Evolutionary conservation across 352 stramenopile species (phyloP).

Genomic region (Phytophthora boehmeriae): DNA sequence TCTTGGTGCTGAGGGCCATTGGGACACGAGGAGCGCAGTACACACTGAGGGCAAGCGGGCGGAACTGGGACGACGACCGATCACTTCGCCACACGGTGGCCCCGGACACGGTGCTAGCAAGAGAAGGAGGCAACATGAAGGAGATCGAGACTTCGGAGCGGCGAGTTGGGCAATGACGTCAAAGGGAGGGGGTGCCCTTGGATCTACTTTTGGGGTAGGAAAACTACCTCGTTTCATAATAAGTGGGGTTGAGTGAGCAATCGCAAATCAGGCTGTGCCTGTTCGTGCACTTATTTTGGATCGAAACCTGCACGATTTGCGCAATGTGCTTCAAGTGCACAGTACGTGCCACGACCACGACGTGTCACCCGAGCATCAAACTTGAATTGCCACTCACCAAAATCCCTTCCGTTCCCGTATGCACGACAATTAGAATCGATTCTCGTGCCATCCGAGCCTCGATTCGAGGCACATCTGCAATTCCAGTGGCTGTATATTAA

Average conservation of each 20-base stretch:
- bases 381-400: slow-evolving; percentile 6
- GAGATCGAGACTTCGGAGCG: not conserved
- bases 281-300: slow-evolving; percentile 17
- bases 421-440: too few relatives aligned
- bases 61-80: slow-evolving; percentile 8
- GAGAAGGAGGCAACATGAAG: slow-evolving; percentile 21
- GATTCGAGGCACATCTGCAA: too few relatives aligned
- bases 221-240: not conserved
- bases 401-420: too few relatives aligned
- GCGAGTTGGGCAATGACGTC: slow-evolving; percentile 29
- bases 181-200: slow-evolving; percentile 27
- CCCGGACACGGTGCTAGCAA: slow-evolving; percentile 18
- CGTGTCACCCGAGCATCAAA: slow-evolving; percentile 11
- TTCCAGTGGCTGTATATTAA: slow-evolving; percentile 10
- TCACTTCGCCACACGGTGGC: slow-evolving; percentile 20
- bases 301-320: slow-evolving; percentile 13
- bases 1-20: slow-evolving; percentile 34
- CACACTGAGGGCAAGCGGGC: slow-evolving; percentile 33
- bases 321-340: slow-evolving; percentile 26
- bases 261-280: not conserved
- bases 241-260: not conserved
- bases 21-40: slow-evolving; percentile 4
- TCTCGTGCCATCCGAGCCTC: too few relatives aligned
- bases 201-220: not conserved
- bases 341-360: slow-evolving; percentile 10